A percentile compares a stretch with the other conserved stretches of the same genome.
Evolutionary conservation across 306 rosid species (phyloP).

Genomic region (Elaeagnus macrophylla): DNA sequence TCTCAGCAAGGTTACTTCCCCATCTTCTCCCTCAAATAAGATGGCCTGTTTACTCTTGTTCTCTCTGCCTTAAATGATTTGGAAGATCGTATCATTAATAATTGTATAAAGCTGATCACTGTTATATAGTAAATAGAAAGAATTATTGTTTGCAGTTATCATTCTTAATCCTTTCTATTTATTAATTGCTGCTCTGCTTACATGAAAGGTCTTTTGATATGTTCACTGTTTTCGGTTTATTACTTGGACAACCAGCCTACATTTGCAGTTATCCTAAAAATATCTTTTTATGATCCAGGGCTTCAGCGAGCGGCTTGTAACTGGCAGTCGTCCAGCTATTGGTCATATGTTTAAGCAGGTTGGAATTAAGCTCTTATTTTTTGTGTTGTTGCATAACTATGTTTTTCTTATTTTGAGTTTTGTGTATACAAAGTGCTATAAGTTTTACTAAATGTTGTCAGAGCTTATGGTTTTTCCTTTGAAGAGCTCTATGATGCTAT

Average conservation of each 20-base stretch:
- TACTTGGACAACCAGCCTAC: conserved; percentile 1
- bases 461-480: neutral
- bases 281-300: conserved; percentile 49
- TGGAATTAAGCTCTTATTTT: conserved; percentile 12
- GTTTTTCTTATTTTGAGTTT: neutral
- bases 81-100: neutral
- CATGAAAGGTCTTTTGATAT: neutral
- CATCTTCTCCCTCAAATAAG: conserved; percentile 9
- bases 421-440: neutral
- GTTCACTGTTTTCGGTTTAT: conserved; percentile 1
- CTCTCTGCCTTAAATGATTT: conserved; percentile 3
- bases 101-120: neutral
- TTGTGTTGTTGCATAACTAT: neutral
- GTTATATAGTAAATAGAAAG: neutral
- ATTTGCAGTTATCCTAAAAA: neutral
- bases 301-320: conserved; percentile 91
- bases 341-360: conserved; percentile 98
- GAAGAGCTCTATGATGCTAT: conserved; percentile 3
- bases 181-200: neutral
- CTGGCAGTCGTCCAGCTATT: conserved; percentile 87
- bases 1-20: conserved; percentile 79
- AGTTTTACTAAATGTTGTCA: neutral
- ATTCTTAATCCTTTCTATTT: neutral
- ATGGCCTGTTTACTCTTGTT: neutral
- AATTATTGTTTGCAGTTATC: neutral